Evolutionary conservation across 2,329 filamentous ascomycete species (phyloP), one percentile per base, ranked within the genome.

Genomic region (Paecilomyces sp.): DNA sequence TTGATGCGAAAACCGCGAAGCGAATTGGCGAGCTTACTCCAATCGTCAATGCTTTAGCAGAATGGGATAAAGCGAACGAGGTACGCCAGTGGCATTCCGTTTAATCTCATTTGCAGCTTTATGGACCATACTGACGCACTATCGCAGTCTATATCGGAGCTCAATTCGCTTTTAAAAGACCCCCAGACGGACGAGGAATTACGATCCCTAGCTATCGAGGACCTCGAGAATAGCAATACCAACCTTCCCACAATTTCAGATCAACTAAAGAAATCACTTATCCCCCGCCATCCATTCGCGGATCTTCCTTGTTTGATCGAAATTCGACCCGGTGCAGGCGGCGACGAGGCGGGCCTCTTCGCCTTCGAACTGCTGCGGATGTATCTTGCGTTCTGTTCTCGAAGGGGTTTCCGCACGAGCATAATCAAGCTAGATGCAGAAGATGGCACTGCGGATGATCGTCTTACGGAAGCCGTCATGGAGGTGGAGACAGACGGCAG

Each of bases 281-380:
- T 96, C 15, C 94, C 94, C 0, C 85, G 86, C 50, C 92, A 99
- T 72, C 90, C 92, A 2, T 99, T 97, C 71, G 91, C 91, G 33
- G 84, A 91, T 63, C 83, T 97, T 66, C 91, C 92, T 57, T 97
- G 93, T 74, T 83, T 99, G 63, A 77, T 99, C 51, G 94, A 99
- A 76, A 89, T 99, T 61, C 85, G 92, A 0, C 94, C 94, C 0
- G 94, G 94, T 0, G 92, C 92, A 0, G 94, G 94, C 41, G 94
- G 94, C 1, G 87, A 91, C 60, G 94, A 99, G 76, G 92, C 93
- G 2, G 87, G 91, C 0, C 86, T 96, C 63, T 99, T 99, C 67
- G 91, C 92, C 12, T 89, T 90, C 58, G 87, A 94, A 57, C 76
- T 99, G 6, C 85, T 96, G 66, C 86, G 88, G 65, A 97, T 99